Conservation (phyloP, 1,139 yeast genomes). For the Meyerozyma carpophila region DNA sequence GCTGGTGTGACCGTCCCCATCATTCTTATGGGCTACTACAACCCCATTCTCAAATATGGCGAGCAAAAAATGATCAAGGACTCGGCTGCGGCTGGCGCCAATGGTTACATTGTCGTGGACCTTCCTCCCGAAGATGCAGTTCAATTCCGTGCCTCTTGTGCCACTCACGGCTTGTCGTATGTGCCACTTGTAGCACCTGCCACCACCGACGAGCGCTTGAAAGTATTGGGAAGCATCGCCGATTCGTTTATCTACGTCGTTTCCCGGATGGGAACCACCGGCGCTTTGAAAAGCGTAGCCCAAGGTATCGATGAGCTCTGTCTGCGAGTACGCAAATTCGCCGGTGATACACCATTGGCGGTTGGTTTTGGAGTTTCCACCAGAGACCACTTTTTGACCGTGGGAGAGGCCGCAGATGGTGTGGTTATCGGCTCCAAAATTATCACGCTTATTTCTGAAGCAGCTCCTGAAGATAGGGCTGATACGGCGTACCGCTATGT, state of each 20-base stretch:
- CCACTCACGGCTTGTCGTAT: slow-evolving; percentile 67
- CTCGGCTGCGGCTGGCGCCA: slow-evolving; percentile 83
- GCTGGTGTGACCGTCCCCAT: slow-evolving; percentile 86
- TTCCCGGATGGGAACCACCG: slow-evolving; percentile 97
- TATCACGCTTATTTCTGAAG: slow-evolving; percentile 61
- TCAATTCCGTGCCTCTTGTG: slow-evolving; percentile 70
- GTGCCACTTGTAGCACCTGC: slow-evolving; percentile 96
- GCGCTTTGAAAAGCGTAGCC: slow-evolving; percentile 68
- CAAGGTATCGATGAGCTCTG: slow-evolving; percentile 64
- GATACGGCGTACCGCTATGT: slow-evolving; percentile 64
- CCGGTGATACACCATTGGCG: slow-evolving; percentile 77
- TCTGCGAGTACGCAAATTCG: slow-evolving; percentile 64
- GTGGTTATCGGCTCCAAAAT: slow-evolving; percentile 93
- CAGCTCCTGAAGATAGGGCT: slow-evolving; percentile 56
- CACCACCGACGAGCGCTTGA: slow-evolving; percentile 84
- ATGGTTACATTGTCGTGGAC: slow-evolving; percentile 91
- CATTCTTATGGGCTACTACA: slow-evolving; percentile 94
- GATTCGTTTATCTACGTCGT: slow-evolving; percentile 95
- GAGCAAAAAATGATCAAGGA: slow-evolving; percentile 77
- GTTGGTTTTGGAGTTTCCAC: slow-evolving; percentile 97
- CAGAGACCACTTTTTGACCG: slow-evolving; percentile 79
- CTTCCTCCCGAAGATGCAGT: slow-evolving; percentile 97
- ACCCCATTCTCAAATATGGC: slow-evolving; percentile 87
- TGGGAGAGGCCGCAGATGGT: slow-evolving; percentile 82
- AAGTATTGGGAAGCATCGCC: slow-evolving; percentile 74